Base-by-base conservation (phyloP, 139 green algal genomes). In the Chlorella sp. region DNA sequence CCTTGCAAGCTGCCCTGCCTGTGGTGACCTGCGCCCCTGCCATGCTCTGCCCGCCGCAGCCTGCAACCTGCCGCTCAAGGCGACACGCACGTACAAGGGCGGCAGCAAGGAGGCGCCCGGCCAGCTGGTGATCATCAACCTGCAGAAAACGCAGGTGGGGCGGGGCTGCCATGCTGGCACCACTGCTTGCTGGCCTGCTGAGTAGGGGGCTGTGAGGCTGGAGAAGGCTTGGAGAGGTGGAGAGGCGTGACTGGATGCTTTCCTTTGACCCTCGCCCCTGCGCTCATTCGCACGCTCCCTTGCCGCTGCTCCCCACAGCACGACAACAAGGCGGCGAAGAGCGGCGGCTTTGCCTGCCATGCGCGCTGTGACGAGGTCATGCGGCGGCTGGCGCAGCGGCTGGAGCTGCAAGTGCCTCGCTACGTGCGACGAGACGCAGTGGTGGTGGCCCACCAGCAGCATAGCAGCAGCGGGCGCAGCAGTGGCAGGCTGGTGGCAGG, bases 71-170 rank as follows among this genome's bases (percentile, higher is more conserved):
- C 96, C 96, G 3, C 70, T 94, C n/a, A 62, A 77, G 3, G 92
- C 91, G 0, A 85, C 83, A 3, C 80, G 91, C 3, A 80, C 84
- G 2, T 85, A 90, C 65, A 87, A 89, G 79, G 51, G 30, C 30
- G 19, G 56, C 28, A 54, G 20, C 78, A 84, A 85, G 68, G 22
- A 82, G 43, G 9, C 68, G 44, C 41, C 92, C 13, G 95, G 95
- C 34, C 90, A 92, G 81, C 82, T 98, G 60, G 95, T 89, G 7
- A 99, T 99, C 56, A 87, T 99, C 73, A 98, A 99, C 85, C 89
- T 98, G 81, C 94, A 96, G 81, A 90, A 90, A 24, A 97, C 94
- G 41, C 77, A 56, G 70, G 40, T 51, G 41, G 40, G 32, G 26
- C 26, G 6, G n/a, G 38, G 60, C 60, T 11, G n/a, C 3, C 32